Conservation (phyloP, 768 basidiomycete species). For the Termitomyces sp. region DNA sequence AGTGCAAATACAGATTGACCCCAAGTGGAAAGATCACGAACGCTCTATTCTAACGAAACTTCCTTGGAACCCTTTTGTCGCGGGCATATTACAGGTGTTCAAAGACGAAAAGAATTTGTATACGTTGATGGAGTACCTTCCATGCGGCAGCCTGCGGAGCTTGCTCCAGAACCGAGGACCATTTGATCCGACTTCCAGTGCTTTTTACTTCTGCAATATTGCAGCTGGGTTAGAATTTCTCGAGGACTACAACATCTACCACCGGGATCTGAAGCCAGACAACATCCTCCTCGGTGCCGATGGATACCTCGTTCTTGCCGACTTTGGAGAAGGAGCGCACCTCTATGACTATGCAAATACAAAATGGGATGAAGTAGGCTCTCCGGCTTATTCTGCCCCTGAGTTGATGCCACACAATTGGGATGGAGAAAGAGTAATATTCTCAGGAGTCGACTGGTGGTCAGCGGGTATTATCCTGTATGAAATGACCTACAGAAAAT, state of each 20-base stretch:
- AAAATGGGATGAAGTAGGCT: slow-evolving; percentile 37
- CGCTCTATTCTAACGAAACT: slow-evolving; percentile 34
- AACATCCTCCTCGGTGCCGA: slow-evolving; percentile 54
- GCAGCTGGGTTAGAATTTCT: slow-evolving; percentile 46
- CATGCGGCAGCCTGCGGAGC: slow-evolving; percentile 38
- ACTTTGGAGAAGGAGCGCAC: slow-evolving; percentile 42
- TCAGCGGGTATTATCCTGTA: slow-evolving; percentile 46
- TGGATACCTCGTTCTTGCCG: slow-evolving; percentile 51
- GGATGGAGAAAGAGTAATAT: slow-evolving; percentile 12
- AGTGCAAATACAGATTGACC: slow-evolving; percentile 16
- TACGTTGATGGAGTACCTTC: slow-evolving; percentile 46
- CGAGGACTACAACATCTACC: slow-evolving; percentile 38
- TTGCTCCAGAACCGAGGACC: slow-evolving; percentile 28
- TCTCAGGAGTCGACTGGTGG: slow-evolving; percentile 44
- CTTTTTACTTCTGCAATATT: slow-evolving; percentile 57
- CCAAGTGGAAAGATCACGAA: slow-evolving; percentile 35
- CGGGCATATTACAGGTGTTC: slow-evolving; percentile 41
- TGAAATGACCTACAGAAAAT: slow-evolving; percentile 43
- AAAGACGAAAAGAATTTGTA: slow-evolving; percentile 47
- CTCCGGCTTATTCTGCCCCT: slow-evolving; percentile 46
- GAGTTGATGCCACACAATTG: slow-evolving; percentile 29
- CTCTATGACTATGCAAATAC: slow-evolving; percentile 17
- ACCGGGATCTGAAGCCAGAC: slow-evolving; percentile 56
- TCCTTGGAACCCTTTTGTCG: slow-evolving; percentile 53
- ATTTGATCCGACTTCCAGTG: slow-evolving; percentile 27